Evolutionary conservation across 2,329 filamentous ascomycete species (phyloP), one percentile per base, ranked within the genome.

Genomic region (Trichoderma sp.): DNA sequence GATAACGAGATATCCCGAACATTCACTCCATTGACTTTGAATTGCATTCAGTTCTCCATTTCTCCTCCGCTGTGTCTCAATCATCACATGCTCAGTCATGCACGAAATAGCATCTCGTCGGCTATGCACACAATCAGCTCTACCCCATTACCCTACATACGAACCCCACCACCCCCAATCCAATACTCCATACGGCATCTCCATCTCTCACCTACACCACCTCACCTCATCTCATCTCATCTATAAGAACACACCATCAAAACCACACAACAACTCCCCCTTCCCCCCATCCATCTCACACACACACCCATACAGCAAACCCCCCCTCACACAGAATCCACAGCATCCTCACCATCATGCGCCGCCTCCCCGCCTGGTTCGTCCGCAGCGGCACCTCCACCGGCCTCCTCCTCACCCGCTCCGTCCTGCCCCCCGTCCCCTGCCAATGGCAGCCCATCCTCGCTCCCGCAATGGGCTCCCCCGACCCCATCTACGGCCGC

Each of bases 311-410:
- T n/a, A 19, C 50, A 52, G 14, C 9, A 39, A 28, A 3, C 15
- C 1, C 2, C 7, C 24, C 3, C 26, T 26, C 26, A 30, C 19
- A 30, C 26, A 24, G n/a, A n/a, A n/a, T 7, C 10, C 1, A 52
- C 24, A 52, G 0, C 28, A 7, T 9, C 28, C 3, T 30, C 28
- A 7, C 28, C 30, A 34, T 9, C 30, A 62, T 62, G 59, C 72
- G 71, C 67, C 74, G 69, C 65, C 74, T 80, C 57, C 77, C 78
- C 15, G 79, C 79, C 3, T 73, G 76, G 65, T 81, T 80, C 67
- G 76, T 77, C 52, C 85, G 88, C 54, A 88, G 88, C 59, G 88
- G 89, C 28, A 90, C 88, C n/a, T 90, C 88, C 17, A 84, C 88
- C 66, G 88, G 86, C 15, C 78, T 91, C 39, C 82, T 91, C 70